phyloP scores from a whole-genome alignment of 2,329 filamentous ascomycete species.

The Fusarium subglutinans region DNA sequence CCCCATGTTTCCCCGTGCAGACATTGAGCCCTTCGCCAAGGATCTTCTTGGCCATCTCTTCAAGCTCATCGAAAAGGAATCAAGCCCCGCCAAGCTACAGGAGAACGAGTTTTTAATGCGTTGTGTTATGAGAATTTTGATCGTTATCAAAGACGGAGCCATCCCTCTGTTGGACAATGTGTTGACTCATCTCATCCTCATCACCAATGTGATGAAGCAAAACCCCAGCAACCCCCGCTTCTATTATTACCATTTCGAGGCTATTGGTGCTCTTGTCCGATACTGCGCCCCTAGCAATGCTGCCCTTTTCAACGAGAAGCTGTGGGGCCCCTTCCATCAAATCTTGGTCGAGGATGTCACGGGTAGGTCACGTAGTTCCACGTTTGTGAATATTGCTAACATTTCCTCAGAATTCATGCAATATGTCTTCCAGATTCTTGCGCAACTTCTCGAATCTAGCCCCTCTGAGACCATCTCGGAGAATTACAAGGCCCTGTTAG shows the following conservation, averaged over 20 bases:
- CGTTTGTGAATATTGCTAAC: conserved; percentile 42
- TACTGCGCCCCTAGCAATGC: conserved; percentile 73
- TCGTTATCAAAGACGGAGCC: conserved; percentile 89
- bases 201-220: conserved; percentile 89
- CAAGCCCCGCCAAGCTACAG: conserved; percentile 89
- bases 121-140: conserved; percentile 96
- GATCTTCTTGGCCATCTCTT: conserved; percentile 91
- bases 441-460: conserved; percentile 88
- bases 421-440: conserved; percentile 95
- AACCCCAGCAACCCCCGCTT: conserved; percentile 98
- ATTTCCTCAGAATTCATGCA: conserved; percentile 81
- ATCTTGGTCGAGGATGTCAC: conserved; percentile 85
- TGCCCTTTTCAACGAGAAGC: conserved; percentile 77
- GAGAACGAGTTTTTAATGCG: conserved; percentile 99
- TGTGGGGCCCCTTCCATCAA: conserved; percentile 85
- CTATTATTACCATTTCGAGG: conserved; percentile 99
- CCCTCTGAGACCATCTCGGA: conserved; percentile 79
- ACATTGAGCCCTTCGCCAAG: conserved; percentile 83
- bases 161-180: conserved; percentile 78
- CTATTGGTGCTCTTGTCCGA: conserved; percentile 84
- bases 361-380: conserved; percentile 56
- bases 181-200: conserved; percentile 84
- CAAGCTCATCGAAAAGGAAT: conserved; percentile 86
- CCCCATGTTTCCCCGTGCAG: conserved; percentile 80
- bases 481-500: conserved; percentile 82